Evolutionary conservation across 164 flowering plant species (phyloP).

Genomic region (Aristolochia californica): DNA sequence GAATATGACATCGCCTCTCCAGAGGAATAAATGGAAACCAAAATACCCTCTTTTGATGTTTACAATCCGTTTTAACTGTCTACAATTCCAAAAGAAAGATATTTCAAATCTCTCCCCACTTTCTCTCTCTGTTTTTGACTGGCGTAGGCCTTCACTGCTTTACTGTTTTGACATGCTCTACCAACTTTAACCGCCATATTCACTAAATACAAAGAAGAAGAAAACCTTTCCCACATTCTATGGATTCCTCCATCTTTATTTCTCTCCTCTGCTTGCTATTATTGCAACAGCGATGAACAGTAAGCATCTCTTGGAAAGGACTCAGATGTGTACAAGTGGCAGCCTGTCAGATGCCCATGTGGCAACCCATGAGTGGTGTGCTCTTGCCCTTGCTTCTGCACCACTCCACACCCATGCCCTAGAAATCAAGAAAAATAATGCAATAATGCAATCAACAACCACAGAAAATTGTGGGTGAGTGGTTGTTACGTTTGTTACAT

Average conservation of each 20-base stretch:
- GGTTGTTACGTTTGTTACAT: neutral
- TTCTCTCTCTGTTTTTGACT: conserved; percentile 1
- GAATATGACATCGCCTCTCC: no score
- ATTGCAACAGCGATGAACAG: conserved; percentile 18
- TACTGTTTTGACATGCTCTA: conserved; percentile 1
- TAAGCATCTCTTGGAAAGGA: conserved; percentile 31
- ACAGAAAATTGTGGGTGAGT: conserved; percentile 2
- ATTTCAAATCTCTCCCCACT: neutral
- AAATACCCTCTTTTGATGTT: conserved; percentile 4
- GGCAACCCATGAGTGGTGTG: conserved; percentile 18
- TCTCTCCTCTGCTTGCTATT: conserved; percentile 14
- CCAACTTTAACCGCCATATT: conserved; percentile 18
- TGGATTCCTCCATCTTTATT: conserved; percentile 13
- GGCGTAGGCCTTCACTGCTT: neutral
- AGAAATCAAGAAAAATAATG: neutral
- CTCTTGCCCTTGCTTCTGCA: conserved; percentile 20
- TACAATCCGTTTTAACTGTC: conserved; percentile 8
- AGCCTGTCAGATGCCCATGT: conserved; percentile 10
- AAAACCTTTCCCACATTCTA: conserved; percentile 18
- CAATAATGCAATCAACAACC: conserved; percentile 9
- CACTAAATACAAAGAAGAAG: conserved; percentile 9
- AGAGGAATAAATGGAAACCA: neutral
- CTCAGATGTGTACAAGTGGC: conserved; percentile 20
- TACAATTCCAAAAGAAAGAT: neutral
- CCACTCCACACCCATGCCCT: conserved; percentile 21